Conservation (phyloP, 306 rosid species). For the Inga oerstediana region DNA sequence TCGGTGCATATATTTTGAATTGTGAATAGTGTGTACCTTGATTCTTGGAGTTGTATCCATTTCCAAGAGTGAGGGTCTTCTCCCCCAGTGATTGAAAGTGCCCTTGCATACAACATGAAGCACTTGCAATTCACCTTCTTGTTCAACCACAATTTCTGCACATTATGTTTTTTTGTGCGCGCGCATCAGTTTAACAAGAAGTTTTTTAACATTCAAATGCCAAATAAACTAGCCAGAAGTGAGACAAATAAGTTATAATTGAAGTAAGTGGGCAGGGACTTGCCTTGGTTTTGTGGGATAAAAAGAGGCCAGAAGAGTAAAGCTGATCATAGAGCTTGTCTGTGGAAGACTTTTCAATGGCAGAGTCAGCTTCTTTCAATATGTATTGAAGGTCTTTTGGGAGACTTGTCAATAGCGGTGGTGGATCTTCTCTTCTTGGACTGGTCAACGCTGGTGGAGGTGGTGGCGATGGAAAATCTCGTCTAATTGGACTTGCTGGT, state of each 20-base stretch:
- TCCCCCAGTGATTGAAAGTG: constrained; percentile 63
- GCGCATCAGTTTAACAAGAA: too few relatives aligned
- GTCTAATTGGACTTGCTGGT: too few relatives aligned
- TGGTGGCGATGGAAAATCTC: not conserved
- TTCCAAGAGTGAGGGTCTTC: not conserved
- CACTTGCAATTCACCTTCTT: constrained; percentile 48
- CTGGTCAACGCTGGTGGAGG: not conserved
- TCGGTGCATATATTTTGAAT: not conserved
- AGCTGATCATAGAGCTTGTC: constrained; percentile 34
- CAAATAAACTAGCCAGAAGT: too few relatives aligned
- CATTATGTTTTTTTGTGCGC: not conserved
- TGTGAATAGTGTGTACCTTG: constrained; percentile 39
- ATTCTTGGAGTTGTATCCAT: constrained; percentile 45
- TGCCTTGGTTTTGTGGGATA: constrained; percentile 42
- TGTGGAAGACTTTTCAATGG: constrained; percentile 28
- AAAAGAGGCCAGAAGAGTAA: constrained; percentile 39
- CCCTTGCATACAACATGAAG: constrained; percentile 74
- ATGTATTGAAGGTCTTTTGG: constrained; percentile 33
- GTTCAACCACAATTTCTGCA: constrained; percentile 50
- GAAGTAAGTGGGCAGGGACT: not conserved
- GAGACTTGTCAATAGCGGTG: not conserved
- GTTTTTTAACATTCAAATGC: too few relatives aligned
- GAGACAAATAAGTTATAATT: too few relatives aligned
- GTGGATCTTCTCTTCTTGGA: not conserved
- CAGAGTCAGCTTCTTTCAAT: constrained; percentile 43